Conservation (phyloP, 2,329 filamentous ascomycete species). For the Teratosphaeria pseudoeucalypti region DNA sequence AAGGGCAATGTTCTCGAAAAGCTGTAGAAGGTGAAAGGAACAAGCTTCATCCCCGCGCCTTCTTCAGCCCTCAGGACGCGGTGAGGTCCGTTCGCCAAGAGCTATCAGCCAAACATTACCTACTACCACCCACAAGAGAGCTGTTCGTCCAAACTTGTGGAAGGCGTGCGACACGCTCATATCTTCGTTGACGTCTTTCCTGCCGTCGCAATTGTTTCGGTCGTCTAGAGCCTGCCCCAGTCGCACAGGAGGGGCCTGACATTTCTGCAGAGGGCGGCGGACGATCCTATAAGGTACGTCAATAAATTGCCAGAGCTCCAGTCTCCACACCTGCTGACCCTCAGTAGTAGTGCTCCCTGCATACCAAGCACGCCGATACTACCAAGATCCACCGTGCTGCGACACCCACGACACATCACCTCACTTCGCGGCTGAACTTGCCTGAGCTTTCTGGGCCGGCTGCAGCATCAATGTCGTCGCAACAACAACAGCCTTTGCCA, state of each 20-base stretch:
- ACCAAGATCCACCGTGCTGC: background rate
- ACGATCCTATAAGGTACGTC: background rate
- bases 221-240: background rate
- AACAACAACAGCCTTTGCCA: constrained; percentile 30
- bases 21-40: background rate
- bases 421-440: background rate
- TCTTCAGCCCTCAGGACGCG: background rate
- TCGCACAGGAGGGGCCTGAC: background rate
- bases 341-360: background rate
- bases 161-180: background rate
- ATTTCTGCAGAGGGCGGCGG: background rate
- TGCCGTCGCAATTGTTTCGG: background rate
- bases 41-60: background rate
- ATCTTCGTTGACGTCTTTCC: background rate
- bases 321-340: background rate
- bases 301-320: background rate
- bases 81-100: background rate
- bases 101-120: background rate
- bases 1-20: background rate
- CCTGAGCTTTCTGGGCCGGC: background rate
- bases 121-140: background rate
- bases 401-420: background rate
- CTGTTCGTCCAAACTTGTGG: background rate
- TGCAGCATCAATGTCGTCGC: background rate
- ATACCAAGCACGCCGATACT: background rate